Evolutionary conservation across 345 rosid species (phyloP), one percentile per base, ranked within the genome.

Genomic region (Combretum micranthum): DNA sequence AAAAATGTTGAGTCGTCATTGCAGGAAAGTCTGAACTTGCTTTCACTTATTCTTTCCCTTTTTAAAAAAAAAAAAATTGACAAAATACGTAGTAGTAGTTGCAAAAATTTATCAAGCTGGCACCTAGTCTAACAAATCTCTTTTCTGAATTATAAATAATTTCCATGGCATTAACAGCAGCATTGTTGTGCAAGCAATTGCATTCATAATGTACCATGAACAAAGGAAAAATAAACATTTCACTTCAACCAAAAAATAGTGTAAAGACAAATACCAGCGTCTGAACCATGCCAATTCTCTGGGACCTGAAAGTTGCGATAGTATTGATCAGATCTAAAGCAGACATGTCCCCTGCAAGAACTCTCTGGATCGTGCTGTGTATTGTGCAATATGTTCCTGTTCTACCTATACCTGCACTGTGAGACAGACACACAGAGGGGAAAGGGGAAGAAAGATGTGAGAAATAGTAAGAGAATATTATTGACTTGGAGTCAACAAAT

Each of bases 341-440:
- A 64, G 99, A 80, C 94, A 77, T 76, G 65, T 93, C 97, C 6
- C 99, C 99, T 44, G 26, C 61, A 59, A 93, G 87, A 72, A 93
- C 85, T 75, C 97, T 77, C 81, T 93, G 99, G 52, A 93, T 66
- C 17, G 99, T 87, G 75, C 83, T 89, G 67, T 93, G 99, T 69
- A 89, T 80, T 43, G 91, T 68, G 68, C 97, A 93, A 73, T 85
- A 93, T 49, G 99, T 79, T 69, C 99, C 99, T 11, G 94, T 89
- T 80, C 99, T 89, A 43, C 99, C 97, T 65, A 89, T 87, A 46
- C 99, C 99, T 75, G 99, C 99, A 82, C 99, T 85, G 96, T 60
- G 65, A 25, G 44, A 57, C 55, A 60, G 32, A 8, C 18, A 65
- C 19, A 61, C 46, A 43, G 10, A 63, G 60, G 51, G 62, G 66